Evolutionary conservation across 2,329 filamentous ascomycete genomes (phyloP).

Genomic region (Monosporascus sp.): DNA sequence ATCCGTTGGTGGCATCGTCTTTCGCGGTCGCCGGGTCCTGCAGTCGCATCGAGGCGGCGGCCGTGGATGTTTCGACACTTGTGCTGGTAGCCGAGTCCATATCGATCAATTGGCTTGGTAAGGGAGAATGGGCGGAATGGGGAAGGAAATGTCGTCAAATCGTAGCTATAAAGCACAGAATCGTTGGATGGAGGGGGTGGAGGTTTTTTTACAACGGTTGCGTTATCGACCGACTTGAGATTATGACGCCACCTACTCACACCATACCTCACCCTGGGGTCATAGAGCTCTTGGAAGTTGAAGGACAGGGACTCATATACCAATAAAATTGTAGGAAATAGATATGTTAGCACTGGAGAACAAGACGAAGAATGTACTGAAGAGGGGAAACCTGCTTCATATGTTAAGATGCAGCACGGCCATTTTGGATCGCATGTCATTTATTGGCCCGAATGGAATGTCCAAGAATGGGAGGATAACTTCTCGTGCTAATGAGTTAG

Average conservation of each 20-base stretch:
- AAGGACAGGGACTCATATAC: too few species aligned
- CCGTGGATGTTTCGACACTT: conserved; percentile 23
- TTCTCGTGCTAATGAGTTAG: conserved; percentile 2
- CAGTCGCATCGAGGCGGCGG: conserved; percentile 16
- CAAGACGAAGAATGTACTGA: neutral
- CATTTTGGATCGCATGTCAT: neutral
- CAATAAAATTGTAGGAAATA: neutral
- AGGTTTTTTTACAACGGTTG: neutral
- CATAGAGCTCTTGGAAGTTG: neutral
- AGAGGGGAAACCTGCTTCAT: neutral
- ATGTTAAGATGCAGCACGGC: neutral
- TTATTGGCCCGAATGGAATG: neutral
- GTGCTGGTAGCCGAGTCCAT: conserved; percentile 39
- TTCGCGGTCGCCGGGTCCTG: conserved; percentile 3
- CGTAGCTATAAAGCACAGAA: too few species aligned
- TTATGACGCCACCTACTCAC: neutral
- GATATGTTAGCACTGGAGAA: neutral
- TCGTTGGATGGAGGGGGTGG: neutral
- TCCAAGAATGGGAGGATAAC: neutral
- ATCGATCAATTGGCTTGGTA: too few species aligned
- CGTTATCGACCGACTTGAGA: neutral
- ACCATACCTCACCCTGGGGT: neutral
- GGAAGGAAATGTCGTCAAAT: too few species aligned
- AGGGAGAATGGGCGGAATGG: too few species aligned
- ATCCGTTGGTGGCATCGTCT: conserved; percentile 1